Evolutionary conservation across 2,329 filamentous ascomycete species (phyloP), one percentile per base, ranked within the genome.

Genomic region (Helminthosporium solani): DNA sequence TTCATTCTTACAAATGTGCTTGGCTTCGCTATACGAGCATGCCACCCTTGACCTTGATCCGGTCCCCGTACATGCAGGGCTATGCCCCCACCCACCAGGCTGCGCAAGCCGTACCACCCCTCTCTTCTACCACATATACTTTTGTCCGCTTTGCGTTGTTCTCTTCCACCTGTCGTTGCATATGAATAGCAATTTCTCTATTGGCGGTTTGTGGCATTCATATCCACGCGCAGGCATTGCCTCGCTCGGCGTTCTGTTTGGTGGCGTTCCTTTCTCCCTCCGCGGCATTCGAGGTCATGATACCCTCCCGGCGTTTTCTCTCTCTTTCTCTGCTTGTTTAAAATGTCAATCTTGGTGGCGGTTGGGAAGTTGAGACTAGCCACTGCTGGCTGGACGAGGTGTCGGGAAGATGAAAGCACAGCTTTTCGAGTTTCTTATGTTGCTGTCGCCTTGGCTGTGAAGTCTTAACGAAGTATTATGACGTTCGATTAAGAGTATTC

Each of bases 261-360:
- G 33, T 20, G 33, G 30, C 19, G 12, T 27, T 19, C 15, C 12
- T 31, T 16, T 11, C 37, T 40, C 37, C 19, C 37, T 40, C 37
- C 19, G 8, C 14, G 28, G 43, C 36, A 41, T 34, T 35, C 21
- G 43, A 46, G 43, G 43, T 46, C 19, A 46, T 36, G 43, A 46
- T 46, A 46, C 43, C 43, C 43, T 40, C 43, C 31, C n/a, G 34
- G 36, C 23, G 28, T 38, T 27, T 39, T 39, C 11, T 33, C 37
- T 7, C 16, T 36, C 20, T 25, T 20, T 35, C 27, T 36, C 15
- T 21, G 11, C 19, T 34, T 28, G 18, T 15, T 19, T 16, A 27
- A 39, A 39, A 14, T 5, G 9, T 5, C 9, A 31, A 5, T 31
- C 7, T 31, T 31, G 28, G 28, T 31, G 28, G 28, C 14, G 28